Base-by-base conservation (phyloP, 2,329 filamentous ascomycete genomes). In the Diaporthe batatas region DNA sequence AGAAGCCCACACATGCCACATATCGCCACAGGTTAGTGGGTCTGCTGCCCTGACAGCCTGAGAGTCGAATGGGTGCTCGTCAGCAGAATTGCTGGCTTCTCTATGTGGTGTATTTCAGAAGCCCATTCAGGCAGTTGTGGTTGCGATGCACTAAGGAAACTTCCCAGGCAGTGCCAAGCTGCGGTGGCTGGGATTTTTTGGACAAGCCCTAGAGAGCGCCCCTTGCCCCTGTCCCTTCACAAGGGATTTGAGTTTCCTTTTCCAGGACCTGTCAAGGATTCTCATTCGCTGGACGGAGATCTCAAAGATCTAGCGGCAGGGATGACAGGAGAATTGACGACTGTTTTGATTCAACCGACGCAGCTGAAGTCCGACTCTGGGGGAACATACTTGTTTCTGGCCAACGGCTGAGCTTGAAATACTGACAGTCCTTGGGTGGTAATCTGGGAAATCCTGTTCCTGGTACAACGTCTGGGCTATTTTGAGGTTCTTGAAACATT, bases 211-310 rank as follows among this genome's bases (percentile, higher is more conserved):
- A 34, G 42, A 32, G 23, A 65, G 10, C 23, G 44, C 29, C 29
- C 29, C 62, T 12, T 12, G n/a, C 47, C 47, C 44, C 62, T 65
- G 62, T 51, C 62, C 62, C 3, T 16, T 8, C 12, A 12, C 44
- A 65, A 65, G 62, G 62, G 44, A 51, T 36, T 51, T 51, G 62
- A 65, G 29, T 65, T 65, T 65, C 62, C 62, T 36, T 65, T 65
- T 65, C 44, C 44, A 65, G 62, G 44, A 36, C 62, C 14, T 51
- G 44, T 51, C 62, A 65, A 39, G 62, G 62, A 65, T 65, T 36
- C 7, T 65, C 44, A 65, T 65, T 65, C 62, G 62, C 62, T 36
- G 62, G 29, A 34, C 21, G 62, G 18, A 65, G 62, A 65, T 65
- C 62, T 65, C 18, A 51, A 25, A 65, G 62, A 65, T 65, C 62